A percentile compares a stretch with the other conserved stretches of the same genome.
These are phyloP conservation scores for Phytophthora multivora DNA, from an alignment of 352 stramenopile species.

Conservation along the genomic window DNA sequence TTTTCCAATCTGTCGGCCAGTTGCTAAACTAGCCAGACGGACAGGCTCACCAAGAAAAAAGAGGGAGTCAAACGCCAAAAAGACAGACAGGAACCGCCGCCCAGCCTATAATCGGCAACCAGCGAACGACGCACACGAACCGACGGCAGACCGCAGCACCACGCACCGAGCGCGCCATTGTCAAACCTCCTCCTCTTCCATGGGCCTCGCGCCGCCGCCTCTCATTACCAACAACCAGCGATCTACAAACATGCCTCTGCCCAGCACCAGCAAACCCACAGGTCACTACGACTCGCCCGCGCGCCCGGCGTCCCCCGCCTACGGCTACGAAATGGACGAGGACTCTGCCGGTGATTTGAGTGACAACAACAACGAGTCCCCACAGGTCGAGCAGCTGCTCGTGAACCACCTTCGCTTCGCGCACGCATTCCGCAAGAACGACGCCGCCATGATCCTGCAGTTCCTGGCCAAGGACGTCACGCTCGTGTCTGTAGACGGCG, in stretches of 20 bases:
- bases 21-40: constrained; percentile 13
- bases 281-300: constrained; percentile 14
- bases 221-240: not conserved
- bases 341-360: constrained; percentile 9
- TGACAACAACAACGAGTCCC: constrained; percentile 13
- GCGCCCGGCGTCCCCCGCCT: constrained; percentile 21
- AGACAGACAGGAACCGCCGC: constrained; percentile 12
- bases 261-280: constrained; percentile 12
- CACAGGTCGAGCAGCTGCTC: constrained; percentile 52
- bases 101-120: not conserved
- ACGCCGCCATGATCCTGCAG: constrained; percentile 65
- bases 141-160: constrained; percentile 9
- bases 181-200: constrained; percentile 15
- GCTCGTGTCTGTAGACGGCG: constrained; percentile 57
- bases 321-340: constrained; percentile 15
- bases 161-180: constrained; percentile 9
- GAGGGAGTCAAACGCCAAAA: constrained; percentile 8
- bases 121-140: constrained; percentile 2
- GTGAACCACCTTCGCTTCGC: constrained; percentile 67
- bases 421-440: constrained; percentile 76
- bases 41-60: constrained; percentile 6
- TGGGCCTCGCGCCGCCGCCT: constrained; percentile 27
- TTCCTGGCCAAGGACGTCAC: constrained; percentile 67
- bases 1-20: constrained; percentile 13
- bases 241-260: constrained; percentile 12